phyloP scores from a whole-genome alignment of 495 filamentous ascomycete species.

The Ascobolus immersus region DNA sequence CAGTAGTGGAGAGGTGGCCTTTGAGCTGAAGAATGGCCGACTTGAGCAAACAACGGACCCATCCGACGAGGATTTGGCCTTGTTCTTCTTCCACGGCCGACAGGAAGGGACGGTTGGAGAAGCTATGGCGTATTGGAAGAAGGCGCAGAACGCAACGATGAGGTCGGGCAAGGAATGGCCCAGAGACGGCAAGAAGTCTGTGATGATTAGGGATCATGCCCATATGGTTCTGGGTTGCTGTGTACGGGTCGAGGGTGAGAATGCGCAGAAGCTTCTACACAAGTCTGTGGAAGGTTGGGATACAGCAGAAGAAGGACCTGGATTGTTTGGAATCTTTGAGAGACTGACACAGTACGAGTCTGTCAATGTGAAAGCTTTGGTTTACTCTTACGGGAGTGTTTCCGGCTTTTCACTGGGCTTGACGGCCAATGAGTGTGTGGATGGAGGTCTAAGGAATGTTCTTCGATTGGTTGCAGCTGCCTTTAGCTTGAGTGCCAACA shows the following conservation, averaged over 20 bases:
- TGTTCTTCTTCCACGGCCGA: conserved; percentile 6
- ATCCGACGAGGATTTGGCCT: conserved; percentile 1
- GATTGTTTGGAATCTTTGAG: too few species aligned
- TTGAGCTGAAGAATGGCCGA: conserved; percentile 4
- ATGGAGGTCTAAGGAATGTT: conserved; percentile 2
- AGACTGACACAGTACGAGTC: conserved; percentile 2
- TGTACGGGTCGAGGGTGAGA: neutral
- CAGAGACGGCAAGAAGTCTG: too few species aligned
- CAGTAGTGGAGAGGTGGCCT: conserved; percentile 4
- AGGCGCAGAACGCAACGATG: neutral
- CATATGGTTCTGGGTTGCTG: too few species aligned
- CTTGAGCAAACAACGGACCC: conserved; percentile 6
- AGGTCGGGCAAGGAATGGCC: too few species aligned
- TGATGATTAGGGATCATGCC: too few species aligned
- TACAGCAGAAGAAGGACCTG: neutral
- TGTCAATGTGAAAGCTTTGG: neutral
- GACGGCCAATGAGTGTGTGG: conserved; percentile 3
- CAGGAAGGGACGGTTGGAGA: neutral
- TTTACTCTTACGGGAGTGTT: conserved; percentile 3
- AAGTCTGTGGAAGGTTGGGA: too few species aligned
- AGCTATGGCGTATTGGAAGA: neutral
- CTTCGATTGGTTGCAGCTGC: neutral
- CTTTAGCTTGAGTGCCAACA: neutral
- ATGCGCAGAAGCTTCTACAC: conserved; percentile 2
- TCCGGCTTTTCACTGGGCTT: conserved; percentile 4